Evolutionary conservation across 2,329 filamentous ascomycete species (phyloP).

Genomic region (Xylaria sp.): DNA sequence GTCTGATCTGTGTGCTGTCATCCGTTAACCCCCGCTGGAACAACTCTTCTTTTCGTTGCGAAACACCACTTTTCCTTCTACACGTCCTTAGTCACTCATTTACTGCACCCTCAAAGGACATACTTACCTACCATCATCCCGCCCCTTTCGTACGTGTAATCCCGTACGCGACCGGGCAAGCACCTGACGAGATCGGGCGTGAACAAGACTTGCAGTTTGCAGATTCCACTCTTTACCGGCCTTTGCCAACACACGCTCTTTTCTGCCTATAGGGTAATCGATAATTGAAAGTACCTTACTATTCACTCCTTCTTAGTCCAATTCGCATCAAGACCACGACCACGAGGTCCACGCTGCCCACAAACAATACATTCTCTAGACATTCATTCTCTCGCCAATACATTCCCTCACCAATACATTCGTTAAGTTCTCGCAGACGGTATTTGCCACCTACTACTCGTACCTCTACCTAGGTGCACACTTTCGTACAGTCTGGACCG

Average conservation of each 20-base stretch:
- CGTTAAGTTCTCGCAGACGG: background rate
- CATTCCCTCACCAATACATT: background rate
- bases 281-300: conserved; percentile 6
- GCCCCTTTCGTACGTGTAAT: conserved; percentile 13
- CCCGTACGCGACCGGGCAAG: conserved; percentile 22
- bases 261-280: conserved; percentile 13
- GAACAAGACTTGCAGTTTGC: conserved; percentile 10
- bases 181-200: conserved; percentile 25
- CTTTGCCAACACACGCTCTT: conserved; percentile 12
- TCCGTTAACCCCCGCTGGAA: conserved; percentile 20
- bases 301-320: conserved; percentile 2
- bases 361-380: background rate
- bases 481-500: background rate
- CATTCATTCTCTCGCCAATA: conserved; percentile 2
- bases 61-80: background rate
- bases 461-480: background rate
- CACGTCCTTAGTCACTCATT: conserved; percentile 24
- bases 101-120: conserved; percentile 12
- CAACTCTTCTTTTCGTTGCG: conserved; percentile 7
- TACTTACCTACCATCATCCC: conserved; percentile 20
- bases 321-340: background rate
- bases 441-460: background rate
- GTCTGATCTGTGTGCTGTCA: conserved; percentile 11
- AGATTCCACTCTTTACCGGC: conserved; percentile 24
- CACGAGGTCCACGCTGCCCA: background rate